Conservation (phyloP, 2,329 filamentous ascomycete species). For the Purpureocillium takamizusanense region DNA sequence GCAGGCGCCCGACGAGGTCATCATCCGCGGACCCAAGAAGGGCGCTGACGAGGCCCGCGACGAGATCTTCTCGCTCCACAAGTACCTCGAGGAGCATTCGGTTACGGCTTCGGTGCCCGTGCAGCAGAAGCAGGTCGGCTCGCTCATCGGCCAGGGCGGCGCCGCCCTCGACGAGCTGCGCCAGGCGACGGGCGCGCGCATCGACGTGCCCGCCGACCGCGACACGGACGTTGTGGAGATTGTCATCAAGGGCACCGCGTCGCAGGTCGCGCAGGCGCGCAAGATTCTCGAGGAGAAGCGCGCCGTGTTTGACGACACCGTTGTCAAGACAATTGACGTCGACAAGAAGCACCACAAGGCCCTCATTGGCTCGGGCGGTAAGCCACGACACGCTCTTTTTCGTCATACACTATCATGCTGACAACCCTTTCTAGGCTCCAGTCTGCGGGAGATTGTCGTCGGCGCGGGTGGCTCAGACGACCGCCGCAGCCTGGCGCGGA, state of each 20-base stretch:
- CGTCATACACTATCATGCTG: too few relatives aligned
- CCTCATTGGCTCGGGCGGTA: slow-evolving; percentile 83
- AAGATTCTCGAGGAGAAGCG: slow-evolving; percentile 82
- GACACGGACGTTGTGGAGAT: slow-evolving; percentile 76
- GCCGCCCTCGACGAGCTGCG: slow-evolving; percentile 86
- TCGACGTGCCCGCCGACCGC: slow-evolving; percentile 79
- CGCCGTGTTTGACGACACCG: slow-evolving; percentile 80
- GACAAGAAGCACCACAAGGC: slow-evolving; percentile 89
- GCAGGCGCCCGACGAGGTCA: slow-evolving; percentile 80
- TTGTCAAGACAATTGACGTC: slow-evolving; percentile 76
- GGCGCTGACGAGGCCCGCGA: slow-evolving; percentile 88
- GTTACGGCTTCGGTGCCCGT: slow-evolving; percentile 72
- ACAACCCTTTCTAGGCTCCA: slow-evolving; percentile 51
- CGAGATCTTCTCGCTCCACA: slow-evolving; percentile 79
- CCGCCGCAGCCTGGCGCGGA: slow-evolving; percentile 71
- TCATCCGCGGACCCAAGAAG: slow-evolving; percentile 83
- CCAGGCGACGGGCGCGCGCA: slow-evolving; percentile 73
- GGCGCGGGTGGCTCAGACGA: slow-evolving; percentile 87
- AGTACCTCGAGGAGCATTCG: slow-evolving; percentile 85
- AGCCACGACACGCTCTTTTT: too few relatives aligned
- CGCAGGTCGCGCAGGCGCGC: slow-evolving; percentile 84
- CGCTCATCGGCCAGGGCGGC: slow-evolving; percentile 83
- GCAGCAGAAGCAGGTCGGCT: slow-evolving; percentile 86
- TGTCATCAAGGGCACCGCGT: slow-evolving; percentile 83
- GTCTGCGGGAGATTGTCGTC: slow-evolving; percentile 76